Evolutionary conservation across 23 red algal genomes (phyloP), one percentile per base, ranked within the genome.

Genomic region (Agarophyton chilense): DNA sequence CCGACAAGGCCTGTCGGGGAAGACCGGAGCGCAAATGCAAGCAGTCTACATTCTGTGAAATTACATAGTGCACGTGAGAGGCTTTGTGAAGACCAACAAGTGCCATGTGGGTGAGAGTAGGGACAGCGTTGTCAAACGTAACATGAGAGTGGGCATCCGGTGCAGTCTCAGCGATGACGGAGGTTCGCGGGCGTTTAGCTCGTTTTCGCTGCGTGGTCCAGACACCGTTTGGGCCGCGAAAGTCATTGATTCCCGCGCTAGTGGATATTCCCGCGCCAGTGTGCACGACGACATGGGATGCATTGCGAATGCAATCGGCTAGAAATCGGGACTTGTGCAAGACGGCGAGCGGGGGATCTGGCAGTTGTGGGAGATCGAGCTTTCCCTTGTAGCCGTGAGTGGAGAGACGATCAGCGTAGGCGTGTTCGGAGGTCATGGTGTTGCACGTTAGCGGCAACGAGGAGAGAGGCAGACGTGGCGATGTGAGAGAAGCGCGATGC

Each of bases 21-120:
- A 98, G 53, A 12, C 92, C 96, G 47, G 89, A 89, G 32, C 94
- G 90, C 53, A 82, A 52, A 71, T 98, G 96, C 47, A 98, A 77
- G 36, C 88, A 90, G 77, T 98, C 96, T 6, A 98, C 93, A 68
- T 98, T 98, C 45, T 98, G 96, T 1, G 93, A 93, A 46, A 98
- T 84, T 34, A 98, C 78, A 51, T 82, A 88, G 10, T 78, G 90
- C 39, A 95, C 85, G 36, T 76, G 51, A 11, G 83, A 86, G 13
- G 36, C 29, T 28, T 19, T 58, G 12, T 91, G 64, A 4, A 98
- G 82, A 11, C 49, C 73, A 10, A 79, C 45, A 11, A 98, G 68
- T 8, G 78, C 96, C 79, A 95, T 65, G 81, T 98, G 96, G n/a
- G 92, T 76, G n/a, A 95, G 46, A 0, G 96, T 98, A 18, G 96